Percentiles rank a stretch among this genome's conserved stretches.
Evolutionary conservation across 2,329 filamentous ascomycete species (phyloP).

Genomic region (Bipolaris gigantea): DNA sequence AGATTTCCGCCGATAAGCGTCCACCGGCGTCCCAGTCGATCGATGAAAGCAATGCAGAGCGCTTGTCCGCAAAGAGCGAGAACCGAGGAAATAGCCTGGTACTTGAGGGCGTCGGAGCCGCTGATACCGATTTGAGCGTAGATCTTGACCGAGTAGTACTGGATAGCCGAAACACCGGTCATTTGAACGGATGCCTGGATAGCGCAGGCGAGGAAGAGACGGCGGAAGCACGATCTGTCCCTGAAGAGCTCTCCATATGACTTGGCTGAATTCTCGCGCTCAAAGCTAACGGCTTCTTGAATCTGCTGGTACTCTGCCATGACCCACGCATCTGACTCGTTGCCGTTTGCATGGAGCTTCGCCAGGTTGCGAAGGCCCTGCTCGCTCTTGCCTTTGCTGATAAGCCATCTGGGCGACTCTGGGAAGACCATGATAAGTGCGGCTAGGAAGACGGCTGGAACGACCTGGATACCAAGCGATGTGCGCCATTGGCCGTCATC

Average conservation of each 20-base stretch:
- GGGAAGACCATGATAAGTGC: slow-evolving; percentile 72
- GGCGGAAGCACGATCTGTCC: slow-evolving; percentile 67
- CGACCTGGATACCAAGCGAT: slow-evolving; percentile 68
- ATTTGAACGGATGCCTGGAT: slow-evolving; percentile 74
- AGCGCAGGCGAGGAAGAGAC: slow-evolving; percentile 69
- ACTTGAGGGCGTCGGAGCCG: slow-evolving; percentile 67
- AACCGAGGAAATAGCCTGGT: slow-evolving; percentile 74
- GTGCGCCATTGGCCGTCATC: slow-evolving; percentile 63
- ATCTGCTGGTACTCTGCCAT: slow-evolving; percentile 73
- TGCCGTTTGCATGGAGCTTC: slow-evolving; percentile 68
- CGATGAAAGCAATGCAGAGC: slow-evolving; percentile 68
- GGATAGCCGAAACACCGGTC: slow-evolving; percentile 67
- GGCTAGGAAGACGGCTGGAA: slow-evolving; percentile 67
- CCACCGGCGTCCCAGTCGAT: slow-evolving; percentile 70
- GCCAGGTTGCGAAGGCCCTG: slow-evolving; percentile 69
- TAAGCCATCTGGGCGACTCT: slow-evolving; percentile 70
- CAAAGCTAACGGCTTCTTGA: slow-evolving; percentile 64
- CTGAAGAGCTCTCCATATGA: slow-evolving; percentile 71
- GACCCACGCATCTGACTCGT: slow-evolving; percentile 69
- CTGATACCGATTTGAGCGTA: slow-evolving; percentile 70
- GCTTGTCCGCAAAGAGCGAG: slow-evolving; percentile 71
- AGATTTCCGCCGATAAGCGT: slow-evolving; percentile 71
- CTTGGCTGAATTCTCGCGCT: slow-evolving; percentile 70
- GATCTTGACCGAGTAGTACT: slow-evolving; percentile 72
- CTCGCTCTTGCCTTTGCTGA: slow-evolving; percentile 68